These are phyloP conservation scores for Pleurotus pulmonarius DNA, from an alignment of 768 basidiomycete species.

Conservation along the genomic window DNA sequence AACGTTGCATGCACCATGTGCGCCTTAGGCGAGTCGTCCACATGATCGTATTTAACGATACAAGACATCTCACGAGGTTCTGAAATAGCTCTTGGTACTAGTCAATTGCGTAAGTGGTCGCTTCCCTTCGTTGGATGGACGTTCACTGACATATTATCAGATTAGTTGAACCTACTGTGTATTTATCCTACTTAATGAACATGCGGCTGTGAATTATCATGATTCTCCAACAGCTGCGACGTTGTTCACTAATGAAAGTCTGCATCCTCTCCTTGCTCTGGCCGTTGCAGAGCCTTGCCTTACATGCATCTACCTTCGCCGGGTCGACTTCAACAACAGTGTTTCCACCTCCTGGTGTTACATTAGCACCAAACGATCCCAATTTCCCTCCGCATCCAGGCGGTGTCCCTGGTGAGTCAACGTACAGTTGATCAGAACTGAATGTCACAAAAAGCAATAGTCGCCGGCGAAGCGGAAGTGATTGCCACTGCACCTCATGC, in stretches of 20 bases:
- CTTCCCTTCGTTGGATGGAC: too few species aligned
- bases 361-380: conserved; percentile 28
- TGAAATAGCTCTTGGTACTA: too few species aligned
- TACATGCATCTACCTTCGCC: conserved; percentile 34
- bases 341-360: conserved; percentile 37
- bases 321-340: conserved; percentile 35
- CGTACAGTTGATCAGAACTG: too few species aligned
- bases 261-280: neutral
- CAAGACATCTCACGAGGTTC: too few species aligned
- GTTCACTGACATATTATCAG: too few species aligned
- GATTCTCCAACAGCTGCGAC: neutral
- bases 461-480: conserved; percentile 39
- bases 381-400: conserved; percentile 31
- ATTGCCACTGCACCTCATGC: conserved; percentile 39
- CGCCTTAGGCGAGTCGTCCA: too few species aligned
- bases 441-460: conserved; percentile 14
- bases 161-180: too few species aligned
- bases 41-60: too few species aligned
- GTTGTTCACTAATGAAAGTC: neutral
- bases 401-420: conserved; percentile 42
- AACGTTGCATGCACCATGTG: too few species aligned
- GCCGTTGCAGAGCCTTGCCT: neutral
- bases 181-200: too few species aligned
- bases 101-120: too few species aligned
- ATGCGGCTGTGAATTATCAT: too few species aligned